Evolutionary conservation across 106 monocot genomes (phyloP).

Genomic region (Phalaenopsis aphrodite): DNA sequence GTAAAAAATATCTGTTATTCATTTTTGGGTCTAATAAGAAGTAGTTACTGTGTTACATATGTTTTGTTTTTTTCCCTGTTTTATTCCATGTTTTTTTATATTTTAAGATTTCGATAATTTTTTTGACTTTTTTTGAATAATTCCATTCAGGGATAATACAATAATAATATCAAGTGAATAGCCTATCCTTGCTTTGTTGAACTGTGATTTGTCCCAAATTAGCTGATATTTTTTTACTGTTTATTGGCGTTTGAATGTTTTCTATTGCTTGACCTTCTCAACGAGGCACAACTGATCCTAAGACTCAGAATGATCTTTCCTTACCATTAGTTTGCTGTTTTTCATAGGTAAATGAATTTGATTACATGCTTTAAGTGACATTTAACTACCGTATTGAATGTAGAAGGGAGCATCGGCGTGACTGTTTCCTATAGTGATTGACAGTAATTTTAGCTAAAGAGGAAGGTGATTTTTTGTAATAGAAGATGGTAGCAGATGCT

Average conservation of each 20-base stretch:
- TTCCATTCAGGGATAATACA: not conserved
- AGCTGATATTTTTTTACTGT: not conserved
- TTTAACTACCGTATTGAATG: not conserved
- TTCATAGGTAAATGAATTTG: not conserved
- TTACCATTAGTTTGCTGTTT: not conserved
- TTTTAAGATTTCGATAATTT: not conserved
- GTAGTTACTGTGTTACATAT: not conserved
- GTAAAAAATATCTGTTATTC: not conserved
- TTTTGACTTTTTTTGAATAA: not conserved
- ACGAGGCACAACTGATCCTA: not conserved
- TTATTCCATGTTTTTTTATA: not conserved
- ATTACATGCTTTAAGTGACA: not conserved
- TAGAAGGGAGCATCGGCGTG: not conserved
- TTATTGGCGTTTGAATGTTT: not conserved
- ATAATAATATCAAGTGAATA: not conserved
- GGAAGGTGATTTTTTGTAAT: not conserved
- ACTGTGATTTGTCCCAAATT: not conserved
- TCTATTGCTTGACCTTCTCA: not conserved
- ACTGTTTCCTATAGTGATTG: not conserved
- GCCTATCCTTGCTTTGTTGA: not conserved
- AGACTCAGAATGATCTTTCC: not conserved
- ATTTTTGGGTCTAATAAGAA: not conserved
- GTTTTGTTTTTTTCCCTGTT: not conserved
- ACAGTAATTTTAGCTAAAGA: not conserved
- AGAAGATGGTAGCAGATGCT: slow-evolving; percentile 2